phyloP scores from a whole-genome alignment of 257 asterid species.

The Capsicum rhomboideum region DNA sequence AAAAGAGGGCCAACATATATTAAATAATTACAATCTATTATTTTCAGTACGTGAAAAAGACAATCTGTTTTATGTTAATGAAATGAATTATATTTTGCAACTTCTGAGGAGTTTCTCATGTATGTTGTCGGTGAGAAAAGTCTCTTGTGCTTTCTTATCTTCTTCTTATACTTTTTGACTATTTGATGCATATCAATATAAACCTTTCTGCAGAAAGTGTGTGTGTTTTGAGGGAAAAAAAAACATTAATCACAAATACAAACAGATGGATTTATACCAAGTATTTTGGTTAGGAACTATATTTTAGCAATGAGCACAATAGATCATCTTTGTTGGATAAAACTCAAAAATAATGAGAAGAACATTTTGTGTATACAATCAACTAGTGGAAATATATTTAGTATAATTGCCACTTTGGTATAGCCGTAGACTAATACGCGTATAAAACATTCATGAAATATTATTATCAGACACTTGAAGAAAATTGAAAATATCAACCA shows the following conservation, averaged over 20 bases:
- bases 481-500: not conserved
- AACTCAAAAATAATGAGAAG: too few relatives aligned
- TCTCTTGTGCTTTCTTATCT: not conserved
- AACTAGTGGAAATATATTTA: not conserved
- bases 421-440: not conserved
- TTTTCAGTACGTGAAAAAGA: not conserved
- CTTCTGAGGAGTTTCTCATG: not conserved
- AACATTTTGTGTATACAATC: too few relatives aligned
- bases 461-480: not conserved
- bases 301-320: not conserved
- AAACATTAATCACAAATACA: not conserved
- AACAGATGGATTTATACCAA: not conserved
- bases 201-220: too few relatives aligned
- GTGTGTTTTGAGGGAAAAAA: too few relatives aligned
- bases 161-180: not conserved
- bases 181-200: not conserved
- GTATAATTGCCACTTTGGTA: not conserved
- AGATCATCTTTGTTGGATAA: too few relatives aligned
- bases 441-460: not conserved
- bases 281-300: not conserved
- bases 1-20: not conserved
- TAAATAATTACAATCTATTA: not conserved
- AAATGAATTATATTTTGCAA: not conserved
- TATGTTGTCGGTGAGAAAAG: not conserved
- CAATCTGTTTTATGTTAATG: not conserved